Base-by-base conservation (phyloP, 176 grass and related monocot genomes). In the Pontederia paniculata region DNA sequence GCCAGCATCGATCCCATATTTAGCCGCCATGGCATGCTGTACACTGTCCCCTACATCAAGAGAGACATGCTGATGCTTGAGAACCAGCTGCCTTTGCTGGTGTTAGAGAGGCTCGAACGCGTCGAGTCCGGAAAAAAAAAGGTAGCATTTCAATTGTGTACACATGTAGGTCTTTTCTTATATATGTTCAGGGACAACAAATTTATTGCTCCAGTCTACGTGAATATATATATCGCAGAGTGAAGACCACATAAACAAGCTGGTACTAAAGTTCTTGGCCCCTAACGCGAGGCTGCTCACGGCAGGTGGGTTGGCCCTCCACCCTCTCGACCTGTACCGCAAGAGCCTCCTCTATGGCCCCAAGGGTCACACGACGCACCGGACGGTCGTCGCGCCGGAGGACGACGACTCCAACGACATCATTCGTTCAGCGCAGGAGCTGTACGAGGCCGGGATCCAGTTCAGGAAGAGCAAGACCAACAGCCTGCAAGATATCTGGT, bases 11-110 rank as follows among this genome's bases (percentile, higher is more conserved):
- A 77, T 57, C 66, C 66, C 5, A 62, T 77, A 54, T 63, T 64
- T 31, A 71, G 74, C 61, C 31, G 12, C 14, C 14, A 45, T 23
- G 41, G 58, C 49, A 18, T 45, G 8, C 55, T 18, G 8, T 53
- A 54, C 41, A 45, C 47, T 10, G 62, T 54, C 57, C 70, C 70
- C 1, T 70, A 60, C 37, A 42, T 77, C 42, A 63, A 45, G 50
- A 14, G 48, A 12, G 74, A 77, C 43, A 70, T 77, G 67, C 58
- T 77, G 46, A 28, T 77, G 52, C 57, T 77, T 17, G 74, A 77
- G 50, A 77, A 77, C 58, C 66, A 77, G 51, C 49, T 77, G 21
- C 66, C 74, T 61, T n/a, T 77, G 11, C 50, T 71, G 2, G 48
- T 77, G n/a, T 49, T 77, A 22, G 14, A 55, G 31, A 42, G 12